A percentile compares a stretch with the other conserved stretches of the same genome.
phyloP scores from a whole-genome alignment of 2,329 filamentous ascomycete species.

The Cercospora sp. region DNA sequence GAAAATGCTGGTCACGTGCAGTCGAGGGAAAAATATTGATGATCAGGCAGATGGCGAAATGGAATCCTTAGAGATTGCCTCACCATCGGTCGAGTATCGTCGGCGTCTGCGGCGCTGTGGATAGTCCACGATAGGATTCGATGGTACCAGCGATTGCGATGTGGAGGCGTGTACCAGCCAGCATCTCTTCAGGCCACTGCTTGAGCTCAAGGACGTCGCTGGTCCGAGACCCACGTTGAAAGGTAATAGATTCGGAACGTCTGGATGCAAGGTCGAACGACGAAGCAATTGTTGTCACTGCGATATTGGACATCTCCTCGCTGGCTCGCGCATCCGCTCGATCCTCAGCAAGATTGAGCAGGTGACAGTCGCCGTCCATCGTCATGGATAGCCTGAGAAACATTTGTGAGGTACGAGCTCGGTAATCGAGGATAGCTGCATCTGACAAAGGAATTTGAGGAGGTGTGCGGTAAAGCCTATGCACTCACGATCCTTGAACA shows the following conservation, averaged over 20 bases:
- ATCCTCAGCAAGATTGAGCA: not conserved
- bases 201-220: not conserved
- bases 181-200: not conserved
- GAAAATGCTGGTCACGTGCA: not conserved
- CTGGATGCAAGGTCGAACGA: not conserved
- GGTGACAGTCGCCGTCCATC: not conserved
- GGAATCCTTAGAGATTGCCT: not conserved
- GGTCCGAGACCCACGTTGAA: not conserved
- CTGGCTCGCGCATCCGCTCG: not conserved
- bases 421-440: constrained; percentile 1
- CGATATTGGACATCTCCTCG: not conserved
- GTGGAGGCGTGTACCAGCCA: not conserved
- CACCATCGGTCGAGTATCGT: not conserved
- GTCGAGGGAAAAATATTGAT: not conserved
- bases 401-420: constrained; percentile 1
- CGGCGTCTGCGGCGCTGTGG: not conserved
- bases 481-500: not conserved
- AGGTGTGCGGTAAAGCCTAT: not conserved
- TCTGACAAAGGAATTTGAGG: not conserved
- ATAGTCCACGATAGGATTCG: not conserved
- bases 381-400: not conserved
- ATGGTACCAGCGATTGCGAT: not conserved
- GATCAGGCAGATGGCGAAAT: not conserved
- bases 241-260: not conserved
- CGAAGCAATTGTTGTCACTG: not conserved